Evolutionary conservation across 2,329 filamentous ascomycete genomes (phyloP).

Genomic region (Alternaria postmessia): DNA sequence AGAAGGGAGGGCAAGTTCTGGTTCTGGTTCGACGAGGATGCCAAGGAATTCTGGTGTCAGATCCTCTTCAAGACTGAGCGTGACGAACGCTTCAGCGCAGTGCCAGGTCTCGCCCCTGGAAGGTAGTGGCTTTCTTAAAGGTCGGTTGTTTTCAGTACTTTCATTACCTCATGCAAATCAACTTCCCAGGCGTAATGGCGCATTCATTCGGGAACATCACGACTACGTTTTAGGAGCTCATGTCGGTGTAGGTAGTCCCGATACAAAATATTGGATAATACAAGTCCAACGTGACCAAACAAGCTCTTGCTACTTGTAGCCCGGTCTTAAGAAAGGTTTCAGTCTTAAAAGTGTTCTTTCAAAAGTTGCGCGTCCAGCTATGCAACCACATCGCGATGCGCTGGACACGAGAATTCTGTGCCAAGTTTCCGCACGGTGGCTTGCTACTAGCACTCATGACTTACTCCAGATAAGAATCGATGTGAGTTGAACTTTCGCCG

Average conservation of each 20-base stretch:
- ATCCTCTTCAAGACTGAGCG: constrained; percentile 98
- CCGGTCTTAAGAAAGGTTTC: background rate
- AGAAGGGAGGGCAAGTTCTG: constrained; percentile 87
- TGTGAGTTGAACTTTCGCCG: background rate
- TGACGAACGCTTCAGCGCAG: constrained; percentile 82
- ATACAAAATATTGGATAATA: constrained; percentile 14
- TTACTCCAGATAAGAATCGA: constrained; percentile 3
- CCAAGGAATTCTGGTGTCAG: constrained; percentile 97
- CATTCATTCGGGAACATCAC: constrained; percentile 17
- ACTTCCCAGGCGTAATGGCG: constrained; percentile 12
- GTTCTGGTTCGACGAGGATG: constrained; percentile 93
- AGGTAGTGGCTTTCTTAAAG: constrained; percentile 15
- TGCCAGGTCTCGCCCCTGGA: constrained; percentile 68
- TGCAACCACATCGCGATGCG: background rate
- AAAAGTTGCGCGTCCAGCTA: background rate
- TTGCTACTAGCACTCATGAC: background rate
- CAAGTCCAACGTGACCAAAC: constrained; percentile 23
- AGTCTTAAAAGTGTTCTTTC: background rate
- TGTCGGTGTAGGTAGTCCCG: constrained; percentile 35
- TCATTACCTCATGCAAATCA: background rate
- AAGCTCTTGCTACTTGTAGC: background rate
- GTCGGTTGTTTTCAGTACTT: background rate
- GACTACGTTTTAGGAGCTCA: background rate
- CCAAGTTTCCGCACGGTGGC: background rate
- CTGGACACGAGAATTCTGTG: background rate